Base-by-base conservation (phyloP, 352 stramenopile species). In the Salisapilia sapeloensis region DNA sequence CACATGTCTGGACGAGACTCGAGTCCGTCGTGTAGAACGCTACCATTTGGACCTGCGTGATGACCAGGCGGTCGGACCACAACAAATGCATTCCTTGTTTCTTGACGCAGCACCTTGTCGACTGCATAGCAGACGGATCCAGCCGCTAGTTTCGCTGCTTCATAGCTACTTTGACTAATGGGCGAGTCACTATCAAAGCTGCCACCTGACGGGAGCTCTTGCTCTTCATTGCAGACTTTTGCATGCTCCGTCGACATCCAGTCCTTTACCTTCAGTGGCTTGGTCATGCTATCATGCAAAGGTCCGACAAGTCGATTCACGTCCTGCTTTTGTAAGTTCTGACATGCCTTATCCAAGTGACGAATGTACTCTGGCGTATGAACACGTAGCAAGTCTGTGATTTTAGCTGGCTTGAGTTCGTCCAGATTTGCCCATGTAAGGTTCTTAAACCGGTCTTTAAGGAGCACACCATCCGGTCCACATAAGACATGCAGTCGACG, bases 171-270 rank as follows among this genome's bases (percentile, higher is more conserved):
- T 30, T 56, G 57, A 24, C 60, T 78, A 29, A 83, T 74, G 1
- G 61, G 55, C 18, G 64, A 70, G 29, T 83, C 67, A 46, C 58
- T 62, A 37, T 80, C 64, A 30, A 80, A 71, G 29, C 43, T 64
- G 8, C 52, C 60, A 2, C 46, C 39, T 0, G 64, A 74, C 21
- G 58, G 55, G 7, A 52, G 60, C 21, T 75, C 53, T 43, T 46
- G 40, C 7, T 52, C 54, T n/a, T 46, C 53, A 26, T 70, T 74
- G 35, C 53, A 70, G 17, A 46, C 61, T 16, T 56, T 36, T 2
- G 59, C 60, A 26, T 66, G 52, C 3, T 62, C 33, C 6, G 60
- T 64, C 58, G 70, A 15, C 15, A 42, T 6, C 13, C 11, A 6
- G 11, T 29, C 10, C 26, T 39, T 45, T 8, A 35, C 17, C 23